Conservation (phyloP, 1,139 yeast genomes). For the Geotrichum fermentans region DNA sequence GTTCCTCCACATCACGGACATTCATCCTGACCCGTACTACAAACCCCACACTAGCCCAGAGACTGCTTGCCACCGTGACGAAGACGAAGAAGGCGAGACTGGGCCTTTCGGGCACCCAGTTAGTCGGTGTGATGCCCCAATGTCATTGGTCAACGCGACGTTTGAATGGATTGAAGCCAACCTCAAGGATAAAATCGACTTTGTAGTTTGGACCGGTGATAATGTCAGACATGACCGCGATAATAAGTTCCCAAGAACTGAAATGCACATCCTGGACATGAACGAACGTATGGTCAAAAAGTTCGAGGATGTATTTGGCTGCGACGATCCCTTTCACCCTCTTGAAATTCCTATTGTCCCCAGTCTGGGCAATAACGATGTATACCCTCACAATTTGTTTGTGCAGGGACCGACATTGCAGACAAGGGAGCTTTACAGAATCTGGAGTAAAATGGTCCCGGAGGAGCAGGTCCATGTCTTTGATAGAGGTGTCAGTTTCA, state of each 20-base stretch:
- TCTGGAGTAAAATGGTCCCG: constrained; percentile 75
- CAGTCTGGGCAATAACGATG: constrained; percentile 79
- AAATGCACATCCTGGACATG: constrained; percentile 61
- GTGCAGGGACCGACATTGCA: constrained; percentile 82
- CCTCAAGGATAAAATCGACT: constrained; percentile 70
- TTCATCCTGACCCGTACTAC: constrained; percentile 80
- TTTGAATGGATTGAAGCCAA: constrained; percentile 61
- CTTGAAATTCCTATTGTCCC: constrained; percentile 53
- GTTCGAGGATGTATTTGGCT: constrained; percentile 51
- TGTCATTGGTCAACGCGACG: constrained; percentile 56
- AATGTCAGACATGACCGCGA: constrained; percentile 84
- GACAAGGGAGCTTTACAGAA: constrained; percentile 66
- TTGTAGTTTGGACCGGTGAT: constrained; percentile 88
- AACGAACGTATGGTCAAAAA: constrained; percentile 55
- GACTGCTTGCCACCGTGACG: constrained; percentile 55
- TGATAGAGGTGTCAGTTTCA: constrained; percentile 67
- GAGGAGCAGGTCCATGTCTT: constrained; percentile 71
- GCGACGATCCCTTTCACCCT: constrained; percentile 38
- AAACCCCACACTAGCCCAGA: constrained; percentile 48
- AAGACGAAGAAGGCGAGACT: constrained; percentile 25
- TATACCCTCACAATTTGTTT: constrained; percentile 79
- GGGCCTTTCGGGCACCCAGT: constrained; percentile 22
- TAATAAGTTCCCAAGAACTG: constrained; percentile 65
- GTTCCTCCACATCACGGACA: constrained; percentile 77
- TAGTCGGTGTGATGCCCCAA: constrained; percentile 54